Conservation (phyloP, 306 rosid species). For the Trifolium fragiferum region DNA sequence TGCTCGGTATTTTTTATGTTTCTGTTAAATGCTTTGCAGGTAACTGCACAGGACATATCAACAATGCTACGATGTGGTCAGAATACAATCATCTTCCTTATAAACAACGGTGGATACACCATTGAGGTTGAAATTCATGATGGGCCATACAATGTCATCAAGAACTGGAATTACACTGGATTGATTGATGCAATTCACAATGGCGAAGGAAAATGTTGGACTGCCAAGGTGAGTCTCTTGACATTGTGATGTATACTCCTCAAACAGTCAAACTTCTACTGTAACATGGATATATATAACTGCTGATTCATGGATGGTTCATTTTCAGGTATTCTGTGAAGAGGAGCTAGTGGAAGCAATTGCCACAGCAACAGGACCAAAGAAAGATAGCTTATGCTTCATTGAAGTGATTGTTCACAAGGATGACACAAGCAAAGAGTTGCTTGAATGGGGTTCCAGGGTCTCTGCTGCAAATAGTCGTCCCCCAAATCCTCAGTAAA, state of each 20-base stretch:
- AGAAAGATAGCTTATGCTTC: constrained; percentile 78
- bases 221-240: constrained; percentile 64
- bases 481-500: constrained; percentile 77
- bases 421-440: constrained; percentile 91
- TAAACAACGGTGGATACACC: constrained; percentile 91
- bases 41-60: constrained; percentile 82
- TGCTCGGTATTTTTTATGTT: too few relatives aligned
- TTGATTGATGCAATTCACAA: constrained; percentile 81
- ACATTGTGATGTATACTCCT: not conserved
- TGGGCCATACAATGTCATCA: constrained; percentile 91
- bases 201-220: constrained; percentile 93
- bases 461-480: constrained; percentile 85
- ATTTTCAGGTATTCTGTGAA: constrained; percentile 68
- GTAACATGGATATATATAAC: not conserved
- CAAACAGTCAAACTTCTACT: too few relatives aligned
- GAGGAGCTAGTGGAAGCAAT: constrained; percentile 79
- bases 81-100: constrained; percentile 74
- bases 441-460: constrained; percentile 88
- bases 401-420: constrained; percentile 86
- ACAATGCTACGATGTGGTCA: constrained; percentile 76
- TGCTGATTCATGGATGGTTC: not conserved
- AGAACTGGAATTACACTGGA: constrained; percentile 89
- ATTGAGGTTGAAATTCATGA: constrained; percentile 88
- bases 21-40: constrained; percentile 60
- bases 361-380: constrained; percentile 62